Conservation (phyloP, 306 rosid species). For the Luffa acutangula region DNA sequence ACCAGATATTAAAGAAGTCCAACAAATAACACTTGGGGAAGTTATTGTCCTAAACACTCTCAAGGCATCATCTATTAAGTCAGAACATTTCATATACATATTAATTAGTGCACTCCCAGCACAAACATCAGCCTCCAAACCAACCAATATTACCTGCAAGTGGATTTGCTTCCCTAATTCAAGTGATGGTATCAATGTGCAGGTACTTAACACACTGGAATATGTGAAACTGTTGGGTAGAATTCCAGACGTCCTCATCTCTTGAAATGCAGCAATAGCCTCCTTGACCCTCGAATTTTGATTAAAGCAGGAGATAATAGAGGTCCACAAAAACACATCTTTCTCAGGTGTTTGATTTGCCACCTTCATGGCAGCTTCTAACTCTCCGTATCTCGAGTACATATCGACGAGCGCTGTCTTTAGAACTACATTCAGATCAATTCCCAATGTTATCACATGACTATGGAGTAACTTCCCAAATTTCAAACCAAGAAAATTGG, state of each 20-base stretch:
- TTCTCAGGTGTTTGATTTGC: conserved; percentile 40
- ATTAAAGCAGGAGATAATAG: conserved; percentile 39
- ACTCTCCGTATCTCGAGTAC: conserved; percentile 37
- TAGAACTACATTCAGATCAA: conserved; percentile 42
- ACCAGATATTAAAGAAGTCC: conserved; percentile 68
- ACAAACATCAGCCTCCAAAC: conserved; percentile 40
- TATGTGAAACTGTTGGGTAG: conserved; percentile 48
- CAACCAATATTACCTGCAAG: conserved; percentile 30
- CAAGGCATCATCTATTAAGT: conserved; percentile 21
- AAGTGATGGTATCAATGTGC: conserved; percentile 34
- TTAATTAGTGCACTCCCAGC: conserved; percentile 51
- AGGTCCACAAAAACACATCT: conserved; percentile 58
- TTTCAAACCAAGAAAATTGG: conserved; percentile 23
- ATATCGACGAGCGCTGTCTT: conserved; percentile 57
- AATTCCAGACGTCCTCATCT: conserved; percentile 37
- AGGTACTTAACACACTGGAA: conserved; percentile 36
- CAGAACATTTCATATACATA: conserved; percentile 61
- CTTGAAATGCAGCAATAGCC: conserved; percentile 31
- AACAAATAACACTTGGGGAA: conserved; percentile 42
- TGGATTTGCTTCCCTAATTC: conserved; percentile 49
- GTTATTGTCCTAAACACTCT: conserved; percentile 37
- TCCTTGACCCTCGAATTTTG: conserved; percentile 33
- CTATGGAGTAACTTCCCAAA: conserved; percentile 52
- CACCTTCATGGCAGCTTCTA: conserved; percentile 44
- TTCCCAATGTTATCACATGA: conserved; percentile 34